Percentiles rank a stretch among this genome's conserved stretches.
These are phyloP conservation scores for Saccharomycopsis olivae DNA, from an alignment of 805 yeast species.

Conservation along the genomic window DNA sequence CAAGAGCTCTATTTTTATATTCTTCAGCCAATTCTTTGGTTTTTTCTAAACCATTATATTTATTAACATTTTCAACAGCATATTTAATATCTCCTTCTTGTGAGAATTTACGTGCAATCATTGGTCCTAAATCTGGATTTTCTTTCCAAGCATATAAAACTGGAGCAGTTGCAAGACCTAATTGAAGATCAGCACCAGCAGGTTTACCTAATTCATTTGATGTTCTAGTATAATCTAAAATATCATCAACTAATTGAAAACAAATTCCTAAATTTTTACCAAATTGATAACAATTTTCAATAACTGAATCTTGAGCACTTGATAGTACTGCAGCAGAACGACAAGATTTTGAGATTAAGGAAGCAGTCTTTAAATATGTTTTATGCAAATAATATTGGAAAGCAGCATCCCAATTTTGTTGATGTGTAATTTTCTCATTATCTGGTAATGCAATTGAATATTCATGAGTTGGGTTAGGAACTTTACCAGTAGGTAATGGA, in stretches of 20 bases:
- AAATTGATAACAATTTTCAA: slow-evolving; percentile 80
- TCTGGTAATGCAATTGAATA: slow-evolving; percentile 31
- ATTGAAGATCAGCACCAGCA: slow-evolving; percentile 84
- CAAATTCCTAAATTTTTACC: slow-evolving; percentile 92
- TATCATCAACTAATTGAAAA: slow-evolving; percentile 93
- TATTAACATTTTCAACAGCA: slow-evolving; percentile 67
- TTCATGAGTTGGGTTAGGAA: slow-evolving; percentile 51
- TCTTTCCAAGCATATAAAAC: slow-evolving; percentile 89
- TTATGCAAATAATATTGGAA: slow-evolving; percentile 93
- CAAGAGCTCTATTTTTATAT: slow-evolving; percentile 67
- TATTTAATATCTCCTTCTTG: slow-evolving; percentile 73
- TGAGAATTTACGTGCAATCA: slow-evolving; percentile 75
- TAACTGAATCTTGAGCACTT: slow-evolving; percentile 64
- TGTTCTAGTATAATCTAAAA: slow-evolving; percentile 89
- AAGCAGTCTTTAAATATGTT: slow-evolving; percentile 91
- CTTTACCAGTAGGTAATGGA: slow-evolving; percentile 52
- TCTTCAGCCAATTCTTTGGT: slow-evolving; percentile 69
- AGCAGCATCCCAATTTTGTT: slow-evolving; percentile 68
- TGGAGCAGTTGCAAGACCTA: slow-evolving; percentile 96
- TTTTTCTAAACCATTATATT: slow-evolving; percentile 62
- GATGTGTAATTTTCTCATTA: slow-evolving; percentile 35
- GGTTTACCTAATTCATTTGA: slow-evolving; percentile 87
- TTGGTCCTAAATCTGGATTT: slow-evolving; percentile 71
- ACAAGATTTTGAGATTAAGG: slow-evolving; percentile 86
- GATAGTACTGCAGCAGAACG: slow-evolving; percentile 89